Evolutionary conservation across 148 eudicot species (phyloP), one percentile per base, ranked within the genome.

Genomic region (Selenicereus undatus): DNA sequence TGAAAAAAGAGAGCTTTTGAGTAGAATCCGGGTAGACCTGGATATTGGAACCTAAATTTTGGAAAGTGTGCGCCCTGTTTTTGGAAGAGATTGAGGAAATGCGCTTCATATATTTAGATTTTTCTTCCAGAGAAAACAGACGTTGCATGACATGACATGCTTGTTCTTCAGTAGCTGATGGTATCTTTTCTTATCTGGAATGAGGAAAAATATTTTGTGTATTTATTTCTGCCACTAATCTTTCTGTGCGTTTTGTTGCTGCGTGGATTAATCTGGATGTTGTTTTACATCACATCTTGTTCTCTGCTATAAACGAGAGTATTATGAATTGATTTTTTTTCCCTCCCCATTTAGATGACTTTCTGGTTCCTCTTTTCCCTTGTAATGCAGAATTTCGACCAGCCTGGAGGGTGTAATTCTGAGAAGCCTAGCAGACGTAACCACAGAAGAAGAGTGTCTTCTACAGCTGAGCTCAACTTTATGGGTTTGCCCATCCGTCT

Each of bases 401-500:
- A 88, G 32, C 77, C 92, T 39, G 97, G 89, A 35, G 97, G 93
- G 26, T 92, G 94, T 73, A 94, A 89, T 79, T 84, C 36, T 85
- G 97, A 97, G 68, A 87, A 84, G 45, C 82, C 93, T 81, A 91
- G 98, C 84, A 87, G 83, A 85, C 90, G 62, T 81, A 91, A 75
- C 77, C 97, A 91, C 82, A 83, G 81, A 82, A 85, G 82, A 78
- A 90, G 78, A 86, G n/a, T 73, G 81, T 70, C 87, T 76, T 86
- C 88, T 26, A 36, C 76, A 48, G 74, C 56, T 42, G 90, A 90
- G 74, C 81, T 90, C 54, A 94, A 94, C 89, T 92, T 86, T 86
- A 78, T 92, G 85, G 92, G 97, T 54, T 85, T 94, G 82, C 97
- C 98, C 36, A 91, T 94, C 81, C 93, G 98, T 27, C 32, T 12